Evolutionary conservation across 495 filamentous ascomycete species (phyloP).

Genomic region (Talaromyces ruber): DNA sequence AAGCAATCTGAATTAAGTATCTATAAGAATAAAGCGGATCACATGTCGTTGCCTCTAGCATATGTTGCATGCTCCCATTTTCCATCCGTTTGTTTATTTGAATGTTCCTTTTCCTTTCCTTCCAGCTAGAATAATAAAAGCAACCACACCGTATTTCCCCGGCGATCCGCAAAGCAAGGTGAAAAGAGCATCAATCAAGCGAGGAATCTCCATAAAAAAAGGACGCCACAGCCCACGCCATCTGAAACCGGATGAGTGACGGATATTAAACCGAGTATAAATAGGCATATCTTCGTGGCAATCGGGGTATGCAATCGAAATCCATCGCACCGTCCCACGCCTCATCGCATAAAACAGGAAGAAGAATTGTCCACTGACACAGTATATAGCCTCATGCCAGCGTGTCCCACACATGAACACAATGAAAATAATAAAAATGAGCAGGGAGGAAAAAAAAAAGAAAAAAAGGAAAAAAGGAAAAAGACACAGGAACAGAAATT

Average conservation of each 20-base stretch:
- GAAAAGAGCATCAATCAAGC: neutral
- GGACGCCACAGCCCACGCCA: conserved; percentile 7
- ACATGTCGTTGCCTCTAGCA: conserved; percentile 5
- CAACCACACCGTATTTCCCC: neutral
- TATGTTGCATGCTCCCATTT: neutral
- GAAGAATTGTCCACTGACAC: neutral
- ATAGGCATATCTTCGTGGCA: conserved; percentile 8
- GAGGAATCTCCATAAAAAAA: neutral
- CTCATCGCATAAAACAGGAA: neutral
- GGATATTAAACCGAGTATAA: conserved; percentile 6
- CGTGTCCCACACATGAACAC: neutral
- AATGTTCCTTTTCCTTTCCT: conserved; percentile 1
- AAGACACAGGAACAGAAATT: conserved; percentile 10
- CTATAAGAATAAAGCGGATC: conserved; percentile 8
- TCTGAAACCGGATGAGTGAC: conserved; percentile 4
- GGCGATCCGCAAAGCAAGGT: neutral
- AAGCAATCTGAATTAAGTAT: conserved; percentile 8
- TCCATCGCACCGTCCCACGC: neutral
- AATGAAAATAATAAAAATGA: conserved; percentile 3
- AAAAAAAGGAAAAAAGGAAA: conserved; percentile 15
- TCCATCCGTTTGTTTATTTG: neutral
- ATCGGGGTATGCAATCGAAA: neutral
- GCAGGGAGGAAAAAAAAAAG: conserved; percentile 7
- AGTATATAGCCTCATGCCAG: neutral
- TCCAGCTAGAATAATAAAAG: conserved; percentile 1